A percentile compares a stretch with the other conserved stretches of the same genome.
Conservation (phyloP, 257 asterid species). For the Ilex aquifolium region DNA sequence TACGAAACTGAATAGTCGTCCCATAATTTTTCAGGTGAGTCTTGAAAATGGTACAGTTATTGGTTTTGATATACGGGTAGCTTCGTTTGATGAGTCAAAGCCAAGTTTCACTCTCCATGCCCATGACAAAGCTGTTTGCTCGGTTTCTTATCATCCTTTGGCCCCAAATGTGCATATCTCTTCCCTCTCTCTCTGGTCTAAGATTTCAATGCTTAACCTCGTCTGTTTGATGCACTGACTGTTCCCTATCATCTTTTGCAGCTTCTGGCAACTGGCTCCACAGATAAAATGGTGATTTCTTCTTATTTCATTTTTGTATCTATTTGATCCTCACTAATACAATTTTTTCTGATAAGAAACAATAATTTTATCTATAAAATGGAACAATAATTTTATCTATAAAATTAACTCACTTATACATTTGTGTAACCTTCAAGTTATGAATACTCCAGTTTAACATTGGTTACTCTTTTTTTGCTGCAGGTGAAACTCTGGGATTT, state of each 20-base stretch:
- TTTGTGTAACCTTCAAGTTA: too few species aligned
- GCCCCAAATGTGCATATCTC: conserved; percentile 56
- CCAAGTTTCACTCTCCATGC: conserved; percentile 85
- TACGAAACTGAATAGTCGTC: neutral
- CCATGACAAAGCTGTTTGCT: conserved; percentile 79
- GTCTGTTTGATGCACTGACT: too few species aligned
- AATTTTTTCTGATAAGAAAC: neutral
- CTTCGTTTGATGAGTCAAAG: conserved; percentile 33
- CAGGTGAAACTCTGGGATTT: conserved; percentile 97
- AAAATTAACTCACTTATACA: too few species aligned
- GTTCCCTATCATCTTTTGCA: conserved; percentile 21
- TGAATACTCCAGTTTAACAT: too few species aligned
- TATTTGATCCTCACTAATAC: conserved; percentile 5
- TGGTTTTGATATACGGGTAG: conserved; percentile 40
- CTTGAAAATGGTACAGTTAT: conserved; percentile 74
- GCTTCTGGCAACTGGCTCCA: conserved; percentile 94
- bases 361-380: too few species aligned
- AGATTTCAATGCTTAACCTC: too few species aligned
- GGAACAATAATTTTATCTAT: too few species aligned
- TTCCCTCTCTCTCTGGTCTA: neutral
- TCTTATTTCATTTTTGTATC: neutral
- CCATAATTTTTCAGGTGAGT: conserved; percentile 51
- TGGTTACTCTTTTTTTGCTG: conserved; percentile 9
- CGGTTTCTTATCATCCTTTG: conserved; percentile 50
- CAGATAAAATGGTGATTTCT: conserved; percentile 66